Conservation (phyloP, 192 early-diverging fungal genomes). For the Nowakowskiella sp. region DNA sequence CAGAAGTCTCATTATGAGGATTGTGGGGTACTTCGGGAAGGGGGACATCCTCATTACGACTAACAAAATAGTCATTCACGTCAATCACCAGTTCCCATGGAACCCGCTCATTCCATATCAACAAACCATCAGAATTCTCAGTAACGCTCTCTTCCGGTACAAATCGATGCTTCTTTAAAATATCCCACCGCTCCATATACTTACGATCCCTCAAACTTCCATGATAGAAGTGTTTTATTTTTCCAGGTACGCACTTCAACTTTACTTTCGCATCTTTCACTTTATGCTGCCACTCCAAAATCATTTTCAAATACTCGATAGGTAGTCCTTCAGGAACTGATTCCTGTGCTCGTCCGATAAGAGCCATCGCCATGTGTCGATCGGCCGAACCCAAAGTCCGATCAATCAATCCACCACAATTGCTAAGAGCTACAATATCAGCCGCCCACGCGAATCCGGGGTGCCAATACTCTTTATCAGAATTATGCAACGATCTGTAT, state of each 20-base stretch:
- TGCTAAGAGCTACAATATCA: neutral
- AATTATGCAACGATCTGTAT: constrained; percentile 5
- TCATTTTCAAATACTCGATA: neutral
- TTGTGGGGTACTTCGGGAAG: too few relatives aligned
- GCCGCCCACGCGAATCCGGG: constrained; percentile 17
- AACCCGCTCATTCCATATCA: too few relatives aligned
- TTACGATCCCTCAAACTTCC: constrained; percentile 7
- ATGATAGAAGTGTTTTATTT: constrained; percentile 10
- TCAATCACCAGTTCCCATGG: too few relatives aligned
- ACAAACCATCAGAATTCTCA: too few relatives aligned
- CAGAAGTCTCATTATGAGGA: too few relatives aligned
- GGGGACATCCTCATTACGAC: too few relatives aligned
- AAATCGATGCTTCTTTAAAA: constrained; percentile 8
- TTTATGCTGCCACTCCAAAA: constrained; percentile 3
- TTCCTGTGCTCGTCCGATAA: constrained; percentile 3
- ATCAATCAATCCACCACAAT: constrained; percentile 10
- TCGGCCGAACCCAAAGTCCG: constrained; percentile 15
- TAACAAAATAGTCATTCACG: too few relatives aligned
- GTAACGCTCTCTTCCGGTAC: too few relatives aligned
- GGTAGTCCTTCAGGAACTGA: neutral
- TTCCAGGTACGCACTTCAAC: constrained; percentile 8
- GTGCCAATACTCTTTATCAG: constrained; percentile 13
- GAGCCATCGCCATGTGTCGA: constrained; percentile 14
- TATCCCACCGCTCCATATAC: constrained; percentile 20
- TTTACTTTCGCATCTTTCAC: neutral